Conservation (phyloP, 116 monocot genomes). For the Posidonia oceanica region DNA sequence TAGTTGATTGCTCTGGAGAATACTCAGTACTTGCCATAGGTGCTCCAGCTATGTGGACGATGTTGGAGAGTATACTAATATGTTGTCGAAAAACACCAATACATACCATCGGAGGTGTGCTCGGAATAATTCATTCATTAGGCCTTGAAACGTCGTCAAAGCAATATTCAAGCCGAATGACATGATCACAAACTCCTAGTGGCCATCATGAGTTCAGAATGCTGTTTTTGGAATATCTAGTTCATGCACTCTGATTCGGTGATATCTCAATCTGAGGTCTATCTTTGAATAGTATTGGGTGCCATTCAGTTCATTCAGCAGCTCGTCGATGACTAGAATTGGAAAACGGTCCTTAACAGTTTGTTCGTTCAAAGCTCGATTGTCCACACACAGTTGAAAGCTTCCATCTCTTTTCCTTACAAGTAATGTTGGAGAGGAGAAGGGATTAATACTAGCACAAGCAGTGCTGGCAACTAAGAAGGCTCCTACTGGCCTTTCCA, state of each 20-base stretch:
- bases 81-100: background rate
- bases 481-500: background rate
- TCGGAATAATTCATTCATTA: background rate
- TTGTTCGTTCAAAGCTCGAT: background rate
- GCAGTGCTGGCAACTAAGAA: background rate
- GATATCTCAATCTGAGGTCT: background rate
- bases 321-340: background rate
- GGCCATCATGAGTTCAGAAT: conserved; percentile 1
- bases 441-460: background rate
- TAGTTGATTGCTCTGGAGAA: no score
- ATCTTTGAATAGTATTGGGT: conserved; percentile 1
- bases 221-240: background rate
- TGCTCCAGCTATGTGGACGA: no score
- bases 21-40: no score
- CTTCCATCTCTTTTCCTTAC: background rate
- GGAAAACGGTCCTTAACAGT: background rate
- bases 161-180: conserved; percentile 6
- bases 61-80: background rate
- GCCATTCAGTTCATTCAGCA: background rate
- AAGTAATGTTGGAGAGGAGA: background rate
- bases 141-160: background rate
- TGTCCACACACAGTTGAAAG: background rate
- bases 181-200: conserved; percentile 8
- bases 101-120: background rate
- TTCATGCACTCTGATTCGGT: background rate